A percentile compares a stretch with the other conserved stretches of the same genome.
These are phyloP conservation scores for Rhododendron simsii DNA, from an alignment of 148 eudicot species.

Conservation along the genomic window DNA sequence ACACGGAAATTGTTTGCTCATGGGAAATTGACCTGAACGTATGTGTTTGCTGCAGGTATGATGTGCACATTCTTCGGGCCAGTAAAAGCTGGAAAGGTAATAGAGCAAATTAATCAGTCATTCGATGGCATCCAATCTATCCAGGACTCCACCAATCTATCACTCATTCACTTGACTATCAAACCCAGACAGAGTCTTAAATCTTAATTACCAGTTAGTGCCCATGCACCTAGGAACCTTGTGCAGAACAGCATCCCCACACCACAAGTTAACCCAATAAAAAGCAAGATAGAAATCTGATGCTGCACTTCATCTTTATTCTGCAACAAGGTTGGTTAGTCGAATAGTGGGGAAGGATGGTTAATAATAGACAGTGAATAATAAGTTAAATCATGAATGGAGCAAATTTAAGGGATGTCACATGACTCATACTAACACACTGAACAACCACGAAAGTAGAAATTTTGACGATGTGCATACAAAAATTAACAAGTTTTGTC, in stretches of 20 bases:
- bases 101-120: conserved; percentile 15
- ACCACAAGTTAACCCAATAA: conserved; percentile 71
- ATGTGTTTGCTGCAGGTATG: conserved; percentile 76
- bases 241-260: conserved; percentile 69
- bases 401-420: not conserved
- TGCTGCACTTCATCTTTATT: conserved; percentile 82
- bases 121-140: conserved; percentile 6
- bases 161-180: not conserved
- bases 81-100: conserved; percentile 58
- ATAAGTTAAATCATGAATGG: not conserved
- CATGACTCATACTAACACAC: not conserved
- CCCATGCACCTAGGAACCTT: conserved; percentile 56
- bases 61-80: conserved; percentile 71
- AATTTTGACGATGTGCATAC: not conserved
- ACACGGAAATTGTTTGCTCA: not conserved
- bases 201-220: conserved; percentile 57
- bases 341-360: not conserved
- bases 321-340: conserved; percentile 41
- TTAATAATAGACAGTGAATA: not conserved
- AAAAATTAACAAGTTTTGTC: not conserved
- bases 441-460: not conserved
- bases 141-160: conserved; percentile 17
- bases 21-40: conserved; percentile 61
- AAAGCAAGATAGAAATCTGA: conserved; percentile 72
- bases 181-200: conserved; percentile 8